A percentile compares a stretch with the other conserved stretches of the same genome.
Evolutionary conservation across 192 early-diverging fungal species (phyloP).

Genomic region (Coemansia sp.): DNA sequence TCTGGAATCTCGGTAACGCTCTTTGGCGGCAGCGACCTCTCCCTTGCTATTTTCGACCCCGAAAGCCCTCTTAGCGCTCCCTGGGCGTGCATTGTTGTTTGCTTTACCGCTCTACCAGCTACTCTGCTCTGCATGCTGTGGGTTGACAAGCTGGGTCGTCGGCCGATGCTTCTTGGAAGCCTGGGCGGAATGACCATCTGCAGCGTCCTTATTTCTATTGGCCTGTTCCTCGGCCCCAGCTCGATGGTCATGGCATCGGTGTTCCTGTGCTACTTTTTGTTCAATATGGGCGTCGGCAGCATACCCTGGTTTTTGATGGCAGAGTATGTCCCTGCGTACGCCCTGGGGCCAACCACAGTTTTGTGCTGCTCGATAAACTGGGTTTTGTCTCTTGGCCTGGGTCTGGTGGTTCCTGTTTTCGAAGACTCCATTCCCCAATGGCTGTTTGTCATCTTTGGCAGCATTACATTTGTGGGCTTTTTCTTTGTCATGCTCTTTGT

Average conservation of each 20-base stretch:
- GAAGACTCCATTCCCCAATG: slow-evolving; percentile 24
- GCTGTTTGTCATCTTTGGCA: slow-evolving; percentile 64
- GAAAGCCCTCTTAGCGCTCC: slow-evolving; percentile 40
- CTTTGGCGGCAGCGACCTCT: slow-evolving; percentile 64
- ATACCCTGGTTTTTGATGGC: slow-evolving; percentile 78
- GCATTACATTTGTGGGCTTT: slow-evolving; percentile 45
- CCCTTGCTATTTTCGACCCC: slow-evolving; percentile 57
- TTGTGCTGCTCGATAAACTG: slow-evolving; percentile 73
- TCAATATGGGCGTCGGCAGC: slow-evolving; percentile 73
- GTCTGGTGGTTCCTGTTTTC: slow-evolving; percentile 56
- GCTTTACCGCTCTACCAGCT: slow-evolving; percentile 61
- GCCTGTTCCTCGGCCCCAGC: slow-evolving; percentile 51
- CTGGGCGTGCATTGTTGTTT: slow-evolving; percentile 58
- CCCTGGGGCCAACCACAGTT: slow-evolving; percentile 62
- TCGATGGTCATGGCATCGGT: slow-evolving; percentile 59
- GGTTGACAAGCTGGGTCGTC: slow-evolving; percentile 69
- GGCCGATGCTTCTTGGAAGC: slow-evolving; percentile 63
- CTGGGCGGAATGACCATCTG: slow-evolving; percentile 61
- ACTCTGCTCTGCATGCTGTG: slow-evolving; percentile 58
- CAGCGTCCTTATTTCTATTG: slow-evolving; percentile 59
- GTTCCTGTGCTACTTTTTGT: slow-evolving; percentile 68
- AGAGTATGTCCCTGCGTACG: slow-evolving; percentile 70
- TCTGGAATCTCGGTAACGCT: slow-evolving; percentile 70
- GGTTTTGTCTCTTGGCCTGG: slow-evolving; percentile 53
- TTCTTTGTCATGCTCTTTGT: slow-evolving; percentile 63